Evolutionary conservation across 2,329 filamentous ascomycete genomes (phyloP).

Genomic region (Sclerotinia trifoliorum): DNA sequence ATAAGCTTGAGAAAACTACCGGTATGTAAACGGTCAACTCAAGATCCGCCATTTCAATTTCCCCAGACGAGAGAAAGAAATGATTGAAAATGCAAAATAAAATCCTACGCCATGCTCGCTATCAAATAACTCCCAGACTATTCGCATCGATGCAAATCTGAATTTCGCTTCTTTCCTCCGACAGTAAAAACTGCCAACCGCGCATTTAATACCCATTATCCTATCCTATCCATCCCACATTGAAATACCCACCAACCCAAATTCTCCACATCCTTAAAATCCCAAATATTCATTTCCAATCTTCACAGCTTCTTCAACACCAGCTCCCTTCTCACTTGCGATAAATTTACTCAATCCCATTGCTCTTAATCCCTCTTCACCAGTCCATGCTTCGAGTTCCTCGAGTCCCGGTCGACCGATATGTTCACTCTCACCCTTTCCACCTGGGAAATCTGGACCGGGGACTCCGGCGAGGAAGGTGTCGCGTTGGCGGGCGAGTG

Average conservation of each 20-base stretch:
- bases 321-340: not conserved
- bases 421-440: conserved; percentile 62
- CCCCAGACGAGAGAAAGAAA: not conserved
- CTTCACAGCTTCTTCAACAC: conserved; percentile 2
- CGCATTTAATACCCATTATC: not conserved
- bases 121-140: too few relatives aligned
- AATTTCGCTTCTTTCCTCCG: not conserved
- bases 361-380: conserved; percentile 52
- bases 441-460: conserved; percentile 69
- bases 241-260: not conserved
- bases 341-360: conserved; percentile 50
- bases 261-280: not conserved
- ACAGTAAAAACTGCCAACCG: not conserved
- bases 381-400: conserved; percentile 44
- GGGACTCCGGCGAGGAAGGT: conserved; percentile 67
- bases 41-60: not conserved
- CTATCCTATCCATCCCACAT: not conserved
- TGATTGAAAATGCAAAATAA: not conserved
- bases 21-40: not conserved
- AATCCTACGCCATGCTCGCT: not conserved
- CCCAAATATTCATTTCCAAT: not conserved
- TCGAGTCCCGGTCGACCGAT: conserved; percentile 44
- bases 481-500: conserved; percentile 68
- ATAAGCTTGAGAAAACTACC: not conserved
- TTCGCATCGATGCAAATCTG: not conserved